Conservation (phyloP, 2,329 filamentous ascomycete genomes). For the Cercospora citrullina region DNA sequence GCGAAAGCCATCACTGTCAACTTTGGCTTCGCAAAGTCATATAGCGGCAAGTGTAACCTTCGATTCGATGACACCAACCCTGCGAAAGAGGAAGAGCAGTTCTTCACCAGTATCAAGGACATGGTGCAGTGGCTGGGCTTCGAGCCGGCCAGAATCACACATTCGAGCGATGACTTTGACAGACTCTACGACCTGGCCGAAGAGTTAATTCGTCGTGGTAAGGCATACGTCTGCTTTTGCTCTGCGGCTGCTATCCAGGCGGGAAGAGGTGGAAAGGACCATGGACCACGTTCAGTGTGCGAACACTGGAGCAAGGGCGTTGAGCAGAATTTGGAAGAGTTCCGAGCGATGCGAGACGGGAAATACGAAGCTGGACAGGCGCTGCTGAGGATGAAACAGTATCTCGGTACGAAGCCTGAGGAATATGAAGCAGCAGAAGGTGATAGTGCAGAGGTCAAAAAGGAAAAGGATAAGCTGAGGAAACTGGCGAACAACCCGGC, state of each 20-base stretch:
- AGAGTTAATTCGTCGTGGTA: constrained; percentile 70
- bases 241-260: constrained; percentile 76
- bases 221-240: constrained; percentile 84
- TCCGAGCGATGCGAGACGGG: constrained; percentile 86
- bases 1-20: constrained; percentile 95
- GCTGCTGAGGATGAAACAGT: constrained; percentile 91
- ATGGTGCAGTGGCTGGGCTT: constrained; percentile 87
- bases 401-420: constrained; percentile 53
- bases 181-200: constrained; percentile 85
- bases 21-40: constrained; percentile 86
- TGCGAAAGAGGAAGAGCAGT: constrained; percentile 85
- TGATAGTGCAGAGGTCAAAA: constrained; percentile 37
- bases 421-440: constrained; percentile 38
- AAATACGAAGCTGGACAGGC: constrained; percentile 84
- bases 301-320: constrained; percentile 72
- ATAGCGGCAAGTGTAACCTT: constrained; percentile 74
- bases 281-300: constrained; percentile 73
- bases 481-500: constrained; percentile 73
- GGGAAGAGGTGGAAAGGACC: constrained; percentile 75
- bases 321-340: constrained; percentile 77
- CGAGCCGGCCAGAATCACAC: constrained; percentile 73
- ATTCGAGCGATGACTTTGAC: constrained; percentile 89
- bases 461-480: constrained; percentile 39
- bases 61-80: constrained; percentile 96
- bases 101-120: constrained; percentile 85